Evolutionary conservation across 2,329 filamentous ascomycete species (phyloP), one percentile per base, ranked within the genome.

Genomic region (Fusarium staphyleae): DNA sequence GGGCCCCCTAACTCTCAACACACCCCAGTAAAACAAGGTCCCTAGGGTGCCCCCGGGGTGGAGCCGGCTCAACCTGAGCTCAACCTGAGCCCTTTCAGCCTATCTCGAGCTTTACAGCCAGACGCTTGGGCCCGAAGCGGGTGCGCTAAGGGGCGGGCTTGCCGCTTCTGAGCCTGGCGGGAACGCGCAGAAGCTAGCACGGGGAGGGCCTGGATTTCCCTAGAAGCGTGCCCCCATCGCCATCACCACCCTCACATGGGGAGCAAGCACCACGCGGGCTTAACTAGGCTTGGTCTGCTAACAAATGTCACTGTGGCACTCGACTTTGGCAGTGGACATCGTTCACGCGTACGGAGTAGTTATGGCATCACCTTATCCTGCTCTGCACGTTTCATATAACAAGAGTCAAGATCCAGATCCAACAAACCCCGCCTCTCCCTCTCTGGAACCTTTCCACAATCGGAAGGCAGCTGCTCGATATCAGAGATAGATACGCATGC

Each of bases 111-210:
- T 22, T 13, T 33, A 24, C 40, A 14, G n/a, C 41, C 39, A 32
- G 37, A 55, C 60, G 62, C 63, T 66, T 64, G 60, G 60, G 54
- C 59, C 56, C 11, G 37, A 65, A 61, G 49, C 63, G 63, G 63
- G 61, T 59, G 61, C 48, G 55, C 63, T 66, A 24, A 66, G 26
- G 30, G 10, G 30, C 19, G 32, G 48, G 26, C 59, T 65, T 65
- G 59, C 48, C 62, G 62, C 42, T 49, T 66, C 47, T 59, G 52
- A 37, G 63, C 37, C 36, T 65, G 57, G 63, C 50, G 60, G 39
- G 48, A 60, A 29, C 51, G 26, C 30, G 43, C 39, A 62, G 57
- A 34, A 46, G 32, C 41, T 13, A 41, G 30, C 13, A n/a, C 9
- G 14, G 14, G 13, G 30, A 19, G 15, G 15, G 33, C 33, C 53